phyloP scores from a whole-genome alignment of 1,284 basidiomycete genomes.

The Laetiporus sulphureus region DNA sequence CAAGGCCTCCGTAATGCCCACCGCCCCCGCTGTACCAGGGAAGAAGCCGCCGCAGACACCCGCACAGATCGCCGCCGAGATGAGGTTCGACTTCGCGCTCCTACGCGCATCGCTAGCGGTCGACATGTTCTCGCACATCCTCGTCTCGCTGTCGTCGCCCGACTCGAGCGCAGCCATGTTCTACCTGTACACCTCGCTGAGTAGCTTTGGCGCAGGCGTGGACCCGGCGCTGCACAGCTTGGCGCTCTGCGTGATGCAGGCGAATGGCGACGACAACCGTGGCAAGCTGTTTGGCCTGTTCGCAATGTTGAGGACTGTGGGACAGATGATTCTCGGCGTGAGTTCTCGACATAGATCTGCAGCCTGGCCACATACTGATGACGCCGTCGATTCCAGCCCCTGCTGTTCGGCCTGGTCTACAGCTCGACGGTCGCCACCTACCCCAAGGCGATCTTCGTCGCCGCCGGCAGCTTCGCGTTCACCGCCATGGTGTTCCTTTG shows the following conservation, averaged over 20 bases:
- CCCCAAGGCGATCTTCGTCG: conserved; percentile 61
- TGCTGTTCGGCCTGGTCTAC: conserved; percentile 66
- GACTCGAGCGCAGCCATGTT: conserved; percentile 30
- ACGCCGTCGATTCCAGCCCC: conserved; percentile 37
- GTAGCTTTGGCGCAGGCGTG: conserved; percentile 53
- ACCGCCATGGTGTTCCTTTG: conserved; percentile 40
- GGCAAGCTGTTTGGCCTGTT: conserved; percentile 65
- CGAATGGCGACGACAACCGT: conserved; percentile 29
- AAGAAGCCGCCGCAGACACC: conserved; percentile 37
- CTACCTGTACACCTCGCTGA: conserved; percentile 52
- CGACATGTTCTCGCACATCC: conserved; percentile 57
- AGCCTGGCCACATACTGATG: background rate
- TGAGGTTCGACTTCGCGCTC: conserved; percentile 62
- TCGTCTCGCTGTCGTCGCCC: conserved; percentile 46
- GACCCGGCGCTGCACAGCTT: conserved; percentile 65
- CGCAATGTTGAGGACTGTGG: conserved; percentile 56
- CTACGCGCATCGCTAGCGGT: conserved; percentile 53
- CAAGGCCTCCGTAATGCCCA: conserved; percentile 9
- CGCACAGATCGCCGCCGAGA: conserved; percentile 49
- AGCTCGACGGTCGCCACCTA: conserved; percentile 55
- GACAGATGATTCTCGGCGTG: conserved; percentile 65
- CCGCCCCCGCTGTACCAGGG: conserved; percentile 9
- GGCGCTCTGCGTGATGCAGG: conserved; percentile 60
- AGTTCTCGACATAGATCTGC: conserved; percentile 21
- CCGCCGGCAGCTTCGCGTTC: conserved; percentile 44